Evolutionary conservation across 768 basidiomycete species (phyloP).

Genomic region (Suillus weaverae): DNA sequence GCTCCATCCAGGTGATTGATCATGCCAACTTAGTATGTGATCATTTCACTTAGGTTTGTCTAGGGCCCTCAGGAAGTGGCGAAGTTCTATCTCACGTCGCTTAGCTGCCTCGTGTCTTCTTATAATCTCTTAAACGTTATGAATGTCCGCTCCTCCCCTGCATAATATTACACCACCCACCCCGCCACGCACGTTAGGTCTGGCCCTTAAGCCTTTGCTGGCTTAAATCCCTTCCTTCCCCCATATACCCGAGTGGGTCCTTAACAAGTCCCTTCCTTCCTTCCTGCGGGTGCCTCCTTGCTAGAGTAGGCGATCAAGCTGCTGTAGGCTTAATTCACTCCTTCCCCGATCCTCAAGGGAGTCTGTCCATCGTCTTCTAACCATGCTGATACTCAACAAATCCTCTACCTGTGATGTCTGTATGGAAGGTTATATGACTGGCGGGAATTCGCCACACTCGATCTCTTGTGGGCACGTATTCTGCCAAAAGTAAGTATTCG

Average conservation of each 20-base stretch:
- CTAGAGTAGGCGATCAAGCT: background rate
- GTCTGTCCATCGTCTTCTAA: constrained; percentile 23
- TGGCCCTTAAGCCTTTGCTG: constrained; percentile 20
- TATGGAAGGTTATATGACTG: constrained; percentile 58
- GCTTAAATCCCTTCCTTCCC: constrained; percentile 24
- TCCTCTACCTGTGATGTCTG: constrained; percentile 77
- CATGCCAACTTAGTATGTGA: constrained; percentile 1
- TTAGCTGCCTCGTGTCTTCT: constrained; percentile 37
- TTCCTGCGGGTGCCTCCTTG: background rate
- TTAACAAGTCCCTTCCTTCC: constrained; percentile 33
- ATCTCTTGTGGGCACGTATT: constrained; percentile 76
- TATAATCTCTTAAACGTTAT: constrained; percentile 31
- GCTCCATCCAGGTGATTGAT: constrained; percentile 5
- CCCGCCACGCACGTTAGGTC: constrained; percentile 32
- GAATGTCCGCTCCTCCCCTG: constrained; percentile 22
- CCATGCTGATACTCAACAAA: constrained; percentile 67
- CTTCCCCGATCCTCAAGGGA: constrained; percentile 13
- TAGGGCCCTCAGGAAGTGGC: constrained; percentile 18
- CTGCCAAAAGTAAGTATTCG: constrained; percentile 44
- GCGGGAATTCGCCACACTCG: constrained; percentile 57
- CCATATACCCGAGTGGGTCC: constrained; percentile 27
- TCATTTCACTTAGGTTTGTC: background rate
- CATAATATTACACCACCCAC: constrained; percentile 24
- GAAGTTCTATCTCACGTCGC: constrained; percentile 32
- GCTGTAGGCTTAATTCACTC: background rate